Evolutionary conservation across 805 yeast genomes (phyloP).

Genomic region (Metschnikowia lunata): DNA sequence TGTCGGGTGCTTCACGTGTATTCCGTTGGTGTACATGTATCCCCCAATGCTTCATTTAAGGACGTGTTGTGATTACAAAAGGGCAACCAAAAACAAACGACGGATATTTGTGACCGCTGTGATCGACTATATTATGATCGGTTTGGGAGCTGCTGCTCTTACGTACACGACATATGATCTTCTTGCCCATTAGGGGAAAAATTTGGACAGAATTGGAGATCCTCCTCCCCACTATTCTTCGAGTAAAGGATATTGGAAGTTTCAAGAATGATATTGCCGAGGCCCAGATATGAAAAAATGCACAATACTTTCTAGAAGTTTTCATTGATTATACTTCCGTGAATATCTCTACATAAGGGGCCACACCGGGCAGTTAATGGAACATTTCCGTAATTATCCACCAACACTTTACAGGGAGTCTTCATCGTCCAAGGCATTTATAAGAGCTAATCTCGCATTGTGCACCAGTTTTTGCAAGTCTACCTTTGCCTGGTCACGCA

Average conservation of each 20-base stretch:
- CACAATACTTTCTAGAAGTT: too few species aligned
- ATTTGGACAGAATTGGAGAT: too few species aligned
- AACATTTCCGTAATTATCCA: background rate
- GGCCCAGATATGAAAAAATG: too few species aligned
- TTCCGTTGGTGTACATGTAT: constrained; percentile 80
- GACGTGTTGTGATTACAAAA: constrained; percentile 37
- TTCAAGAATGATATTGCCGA: too few species aligned
- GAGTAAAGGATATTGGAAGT: too few species aligned
- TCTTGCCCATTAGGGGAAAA: constrained; percentile 2
- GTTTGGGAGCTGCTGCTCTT: constrained; percentile 60
- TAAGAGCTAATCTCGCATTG: constrained; percentile 14
- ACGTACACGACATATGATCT: constrained; percentile 52
- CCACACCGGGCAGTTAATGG: too few species aligned
- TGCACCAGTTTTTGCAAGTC: constrained; percentile 17
- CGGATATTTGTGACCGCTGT: constrained; percentile 34
- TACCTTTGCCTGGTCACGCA: constrained; percentile 9
- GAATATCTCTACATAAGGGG: too few species aligned
- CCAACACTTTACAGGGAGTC: background rate
- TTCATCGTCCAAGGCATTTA: constrained; percentile 11
- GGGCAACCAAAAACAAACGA: constrained; percentile 22
- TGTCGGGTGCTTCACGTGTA: constrained; percentile 81
- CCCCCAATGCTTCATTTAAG: constrained; percentile 73
- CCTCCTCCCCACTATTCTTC: too few species aligned
- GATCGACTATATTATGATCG: constrained; percentile 46
- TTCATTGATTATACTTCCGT: too few species aligned